Conservation (phyloP, 1,284 basidiomycete species). For the Rhodotorula sp. region DNA sequence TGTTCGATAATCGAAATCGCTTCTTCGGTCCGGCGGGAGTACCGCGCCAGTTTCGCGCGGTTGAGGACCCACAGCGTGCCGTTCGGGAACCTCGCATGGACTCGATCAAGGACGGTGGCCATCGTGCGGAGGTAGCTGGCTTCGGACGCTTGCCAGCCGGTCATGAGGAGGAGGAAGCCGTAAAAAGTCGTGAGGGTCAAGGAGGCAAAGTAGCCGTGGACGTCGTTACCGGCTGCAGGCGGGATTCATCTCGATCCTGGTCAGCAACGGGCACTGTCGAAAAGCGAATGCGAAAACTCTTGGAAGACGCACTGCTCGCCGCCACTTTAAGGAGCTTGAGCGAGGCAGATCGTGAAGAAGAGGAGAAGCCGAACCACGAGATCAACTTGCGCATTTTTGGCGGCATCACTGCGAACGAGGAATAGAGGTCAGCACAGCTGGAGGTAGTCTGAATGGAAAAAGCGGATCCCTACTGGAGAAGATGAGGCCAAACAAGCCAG, state of each 20-base stretch:
- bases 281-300: not conserved
- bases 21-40: constrained; percentile 17
- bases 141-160: constrained; percentile 43
- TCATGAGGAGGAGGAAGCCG: constrained; percentile 40
- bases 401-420: constrained; percentile 9
- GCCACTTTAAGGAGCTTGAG: constrained; percentile 41
- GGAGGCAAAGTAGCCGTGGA: constrained; percentile 40
- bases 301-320: constrained; percentile 12
- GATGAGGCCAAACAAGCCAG: constrained; percentile 36
- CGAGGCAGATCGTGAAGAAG: constrained; percentile 22
- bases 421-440: not conserved
- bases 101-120: constrained; percentile 26
- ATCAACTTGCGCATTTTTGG: constrained; percentile 36
- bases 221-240: constrained; percentile 24
- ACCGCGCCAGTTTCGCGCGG: constrained; percentile 40
- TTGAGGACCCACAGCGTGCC: constrained; percentile 43
- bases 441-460: not conserved
- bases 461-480: constrained; percentile 9
- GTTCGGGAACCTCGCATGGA: constrained; percentile 31
- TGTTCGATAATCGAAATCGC: constrained; percentile 34
- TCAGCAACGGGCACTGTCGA: too few species aligned
- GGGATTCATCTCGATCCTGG: not conserved
- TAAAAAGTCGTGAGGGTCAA: constrained; percentile 42
- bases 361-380: constrained; percentile 30
- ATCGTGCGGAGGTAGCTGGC: constrained; percentile 29